These are phyloP conservation scores for Candida ascalaphidarum DNA, from an alignment of 805 yeast species.

Conservation along the genomic window DNA sequence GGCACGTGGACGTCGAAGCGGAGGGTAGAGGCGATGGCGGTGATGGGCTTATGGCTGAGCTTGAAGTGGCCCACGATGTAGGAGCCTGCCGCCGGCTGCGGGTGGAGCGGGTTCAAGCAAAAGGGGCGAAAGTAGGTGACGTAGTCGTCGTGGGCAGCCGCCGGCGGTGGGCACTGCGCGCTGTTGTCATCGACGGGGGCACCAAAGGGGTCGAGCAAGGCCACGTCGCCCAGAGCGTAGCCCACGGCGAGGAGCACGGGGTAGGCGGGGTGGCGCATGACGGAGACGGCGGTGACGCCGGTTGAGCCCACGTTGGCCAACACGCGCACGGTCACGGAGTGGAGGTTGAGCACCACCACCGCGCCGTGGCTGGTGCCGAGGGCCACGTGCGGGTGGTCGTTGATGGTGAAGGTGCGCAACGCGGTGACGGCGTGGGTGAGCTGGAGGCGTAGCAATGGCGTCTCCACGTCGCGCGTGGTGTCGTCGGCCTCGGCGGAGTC, in stretches of 20 bases:
- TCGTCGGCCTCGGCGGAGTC: slow-evolving; percentile 1
- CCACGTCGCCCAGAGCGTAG: slow-evolving; percentile 8
- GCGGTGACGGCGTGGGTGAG: slow-evolving; percentile 26
- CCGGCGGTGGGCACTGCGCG: slow-evolving; percentile 7
- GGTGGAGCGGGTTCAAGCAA: slow-evolving; percentile 23
- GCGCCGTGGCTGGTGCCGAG: slow-evolving; percentile 66
- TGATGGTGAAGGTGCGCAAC: slow-evolving; percentile 16
- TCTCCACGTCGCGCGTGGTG: slow-evolving; percentile 23
- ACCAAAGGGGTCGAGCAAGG: slow-evolving; percentile 7
- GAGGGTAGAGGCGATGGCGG: slow-evolving; percentile 31
- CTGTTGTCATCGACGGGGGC: slow-evolving; percentile 4
- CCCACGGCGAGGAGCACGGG: slow-evolving; percentile 41
- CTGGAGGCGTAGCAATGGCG: slow-evolving; percentile 37
- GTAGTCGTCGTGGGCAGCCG: slow-evolving; percentile 17
- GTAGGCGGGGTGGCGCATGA: slow-evolving; percentile 20
- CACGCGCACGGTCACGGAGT: slow-evolving; percentile 33
- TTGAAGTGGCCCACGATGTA: slow-evolving; percentile 48
- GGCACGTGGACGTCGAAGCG: not conserved
- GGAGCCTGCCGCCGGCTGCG: too few relatives aligned
- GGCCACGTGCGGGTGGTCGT: slow-evolving; percentile 38
- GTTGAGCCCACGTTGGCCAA: slow-evolving; percentile 12
- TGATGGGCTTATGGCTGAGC: slow-evolving; percentile 51
- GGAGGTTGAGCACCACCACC: slow-evolving; percentile 51
- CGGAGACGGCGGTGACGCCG: slow-evolving; percentile 12
- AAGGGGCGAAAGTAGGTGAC: slow-evolving; percentile 28